Evolutionary conservation across 768 basidiomycete species (phyloP), one percentile per base, ranked within the genome.

Genomic region (Pholiota microspora): DNA sequence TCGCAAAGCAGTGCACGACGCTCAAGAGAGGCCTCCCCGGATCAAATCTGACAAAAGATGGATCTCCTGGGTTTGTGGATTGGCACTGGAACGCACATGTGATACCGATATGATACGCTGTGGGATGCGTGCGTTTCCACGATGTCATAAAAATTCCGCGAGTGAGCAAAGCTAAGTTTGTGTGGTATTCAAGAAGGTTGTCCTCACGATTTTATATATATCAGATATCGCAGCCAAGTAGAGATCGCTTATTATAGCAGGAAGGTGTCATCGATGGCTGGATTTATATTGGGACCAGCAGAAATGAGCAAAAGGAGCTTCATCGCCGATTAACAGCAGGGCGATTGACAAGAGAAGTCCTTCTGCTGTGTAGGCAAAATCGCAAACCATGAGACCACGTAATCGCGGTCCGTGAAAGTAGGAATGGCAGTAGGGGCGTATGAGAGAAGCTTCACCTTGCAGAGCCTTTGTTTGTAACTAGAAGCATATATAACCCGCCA

Each of bases 71-170:
- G 40, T 42, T 18, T 6, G 12, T 42, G 40, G n/a, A 23, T 24
- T 38, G 16, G 36, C n/a, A 38, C 6, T 16, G 8, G 36, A 38
- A 38, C 21, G 47, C 32, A 49, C 58, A 59, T 59, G 58, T 59
- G 58, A 59, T 59, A 54, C 21, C 16, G 40, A 32, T 34, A 50
- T 45, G 48, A 44, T 32, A 42, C n/a, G 31, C 45, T 25, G 16
- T 31, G 51, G 21, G 40, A 42, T 24, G 15, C 27, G 42, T 10
- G 51, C 10, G 46, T 50, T 59, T 57, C 58, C 58, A 59, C 61
- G 57, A 62, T 59, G 54, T 59, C 61, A 56, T 53, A 56, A 56
- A 44, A 59, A 54, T 36, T 55, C 53, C 58, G 56, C 56, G 50
- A 49, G 45, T 54, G 55, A 46, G 45, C 40, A 42, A 24, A 46